Base-by-base conservation (phyloP, 192 early-diverging fungal genomes). In the Coemansia pectinata region DNA sequence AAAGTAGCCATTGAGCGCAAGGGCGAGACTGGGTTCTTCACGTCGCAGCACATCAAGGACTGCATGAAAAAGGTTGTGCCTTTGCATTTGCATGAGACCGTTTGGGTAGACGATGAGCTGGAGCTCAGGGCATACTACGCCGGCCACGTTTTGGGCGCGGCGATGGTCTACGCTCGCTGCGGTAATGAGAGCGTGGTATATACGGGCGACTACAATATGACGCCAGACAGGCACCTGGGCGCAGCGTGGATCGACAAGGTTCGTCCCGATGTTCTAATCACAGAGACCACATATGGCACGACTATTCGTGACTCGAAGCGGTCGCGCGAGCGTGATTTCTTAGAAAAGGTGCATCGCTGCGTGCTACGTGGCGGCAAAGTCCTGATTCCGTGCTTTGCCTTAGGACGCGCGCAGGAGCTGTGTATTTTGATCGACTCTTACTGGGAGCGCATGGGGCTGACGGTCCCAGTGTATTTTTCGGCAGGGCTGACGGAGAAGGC, bases 231-330 rank as follows among this genome's bases (percentile, higher is more conserved):
- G 39, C 97, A 99, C 76, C 76, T 99, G 33, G 97, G 97, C 5
- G 86, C 93, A 10, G 97, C 97, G 11, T 97, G 95, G 96, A 97
- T 99, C 39, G 95, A 98, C 80, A 87, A 86, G 36, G 92, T 95
- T 71, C 86, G 90, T 1, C 97, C 97, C 0, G 94, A 96, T 63
- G 85, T 96, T 21, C 81, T 99, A 27, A 97, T 99, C 64, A 98
- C 97, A 12, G 97, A 99, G 78, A 90, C 92, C 27, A 99, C 97
- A 1, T 99, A 99, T 78, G 96, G 94, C 23, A 97, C 97, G 15
- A 96, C 93, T 5, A 96, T 94, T 57, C 91, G 97, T 60, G 93
- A 95, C 61, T 96, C 95, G 9, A 98, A 97, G 65, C 86, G 97
- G 36, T 85, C 93, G 8, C 86, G 96, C 48, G 97, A 98, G 83